Conservation (phyloP, 2,329 filamentous ascomycete species). For the Penicillium rolfsii region DNA sequence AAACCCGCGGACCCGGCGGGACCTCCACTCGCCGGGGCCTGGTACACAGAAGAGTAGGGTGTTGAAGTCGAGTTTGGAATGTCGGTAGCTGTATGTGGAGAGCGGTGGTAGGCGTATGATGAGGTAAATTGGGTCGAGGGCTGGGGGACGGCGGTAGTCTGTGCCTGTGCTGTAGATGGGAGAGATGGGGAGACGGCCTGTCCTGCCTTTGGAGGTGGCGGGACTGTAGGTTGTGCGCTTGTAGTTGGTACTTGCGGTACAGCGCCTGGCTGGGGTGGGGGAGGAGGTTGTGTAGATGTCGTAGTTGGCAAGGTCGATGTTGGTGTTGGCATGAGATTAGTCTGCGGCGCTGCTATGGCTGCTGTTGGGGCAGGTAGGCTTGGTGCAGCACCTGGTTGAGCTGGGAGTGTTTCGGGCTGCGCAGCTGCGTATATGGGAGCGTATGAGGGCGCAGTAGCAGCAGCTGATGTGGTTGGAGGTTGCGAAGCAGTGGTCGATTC, state of each 20-base stretch:
- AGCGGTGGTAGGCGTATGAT: slow-evolving; percentile 23
- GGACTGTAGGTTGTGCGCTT: slow-evolving; percentile 15
- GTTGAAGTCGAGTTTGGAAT: slow-evolving; percentile 31
- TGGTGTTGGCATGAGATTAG: slow-evolving; percentile 27
- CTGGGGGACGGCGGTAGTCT: slow-evolving; percentile 27
- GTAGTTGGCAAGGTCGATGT: slow-evolving; percentile 29
- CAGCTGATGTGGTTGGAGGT: slow-evolving; percentile 24
- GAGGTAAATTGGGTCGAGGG: slow-evolving; percentile 30
- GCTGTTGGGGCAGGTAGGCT: slow-evolving; percentile 34
- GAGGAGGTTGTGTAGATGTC: slow-evolving; percentile 38
- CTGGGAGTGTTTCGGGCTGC: slow-evolving; percentile 21
- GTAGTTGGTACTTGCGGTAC: slow-evolving; percentile 17
- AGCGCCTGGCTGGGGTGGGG: slow-evolving; percentile 46
- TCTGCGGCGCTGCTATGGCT: slow-evolving; percentile 4
- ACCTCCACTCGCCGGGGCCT: slow-evolving; percentile 16
- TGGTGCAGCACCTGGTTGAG: slow-evolving; percentile 49
- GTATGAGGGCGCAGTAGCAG: slow-evolving; percentile 40
- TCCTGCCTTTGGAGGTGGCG: slow-evolving; percentile 28
- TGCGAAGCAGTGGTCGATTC: slow-evolving; percentile 15
- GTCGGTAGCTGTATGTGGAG: slow-evolving; percentile 9
- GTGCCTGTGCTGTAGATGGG: slow-evolving; percentile 7
- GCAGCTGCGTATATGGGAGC: slow-evolving; percentile 33
- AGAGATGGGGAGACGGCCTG: slow-evolving; percentile 8
- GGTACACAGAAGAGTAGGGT: slow-evolving; percentile 35
- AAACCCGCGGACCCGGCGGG: slow-evolving; percentile 20